Evolutionary conservation across 225 moss, liverwort and hornwort species (phyloP).

Genomic region (Asterella californica): DNA sequence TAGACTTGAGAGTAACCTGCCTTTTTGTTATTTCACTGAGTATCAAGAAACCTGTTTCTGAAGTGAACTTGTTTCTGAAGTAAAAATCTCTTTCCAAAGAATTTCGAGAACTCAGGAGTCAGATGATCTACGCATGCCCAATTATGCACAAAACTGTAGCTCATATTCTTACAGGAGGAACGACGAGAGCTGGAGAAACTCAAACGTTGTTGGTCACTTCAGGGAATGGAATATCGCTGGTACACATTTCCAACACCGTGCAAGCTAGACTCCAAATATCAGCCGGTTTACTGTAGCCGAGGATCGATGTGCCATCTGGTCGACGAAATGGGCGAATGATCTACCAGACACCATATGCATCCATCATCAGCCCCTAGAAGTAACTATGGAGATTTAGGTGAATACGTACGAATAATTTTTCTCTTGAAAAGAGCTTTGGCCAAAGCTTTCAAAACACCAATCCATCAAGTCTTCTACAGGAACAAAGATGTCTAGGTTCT

Average conservation of each 20-base stretch:
- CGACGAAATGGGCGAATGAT: conserved; percentile 12
- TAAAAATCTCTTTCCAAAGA: too few species aligned
- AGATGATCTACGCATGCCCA: not conserved
- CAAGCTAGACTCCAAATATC: conserved; percentile 85
- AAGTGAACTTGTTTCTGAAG: too few species aligned
- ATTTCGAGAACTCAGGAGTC: not conserved
- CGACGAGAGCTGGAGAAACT: not conserved
- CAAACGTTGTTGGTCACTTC: conserved; percentile 33
- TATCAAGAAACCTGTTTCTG: too few species aligned
- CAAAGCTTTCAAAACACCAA: not conserved
- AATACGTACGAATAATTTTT: not conserved
- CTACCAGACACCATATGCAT: not conserved
- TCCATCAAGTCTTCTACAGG: not conserved
- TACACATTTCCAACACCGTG: conserved; percentile 78
- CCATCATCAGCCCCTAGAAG: not conserved
- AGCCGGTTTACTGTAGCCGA: conserved; percentile 50
- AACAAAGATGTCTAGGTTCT: too few species aligned
- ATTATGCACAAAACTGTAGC: not conserved
- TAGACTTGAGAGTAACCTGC: too few species aligned
- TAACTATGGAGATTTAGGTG: not conserved
- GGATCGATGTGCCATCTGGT: not conserved
- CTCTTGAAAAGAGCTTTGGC: too few species aligned
- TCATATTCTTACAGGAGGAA: not conserved
- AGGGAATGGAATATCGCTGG: conserved; percentile 58
- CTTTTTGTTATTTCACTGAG: too few species aligned